These are phyloP conservation scores for Geosmithia putterillii DNA, from an alignment of 2,329 filamentous ascomycete species.

Conservation along the genomic window DNA sequence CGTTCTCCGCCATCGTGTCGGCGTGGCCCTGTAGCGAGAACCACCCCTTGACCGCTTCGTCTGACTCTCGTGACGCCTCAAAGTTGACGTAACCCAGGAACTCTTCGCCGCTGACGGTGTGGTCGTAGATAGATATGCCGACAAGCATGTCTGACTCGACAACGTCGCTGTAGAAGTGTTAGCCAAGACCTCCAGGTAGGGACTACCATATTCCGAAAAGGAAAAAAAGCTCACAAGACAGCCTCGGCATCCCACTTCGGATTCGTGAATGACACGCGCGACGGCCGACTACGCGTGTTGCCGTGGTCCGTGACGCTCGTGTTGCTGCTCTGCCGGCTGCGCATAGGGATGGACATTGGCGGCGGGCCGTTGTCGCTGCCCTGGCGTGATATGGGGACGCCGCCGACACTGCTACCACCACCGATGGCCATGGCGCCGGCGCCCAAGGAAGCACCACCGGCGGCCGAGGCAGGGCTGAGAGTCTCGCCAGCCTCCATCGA, in stretches of 20 bases:
- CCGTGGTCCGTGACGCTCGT: conserved; percentile 65
- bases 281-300: conserved; percentile 46
- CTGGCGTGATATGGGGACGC: conserved; percentile 52
- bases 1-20: conserved; percentile 58
- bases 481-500: conserved; percentile 49
- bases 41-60: conserved; percentile 71
- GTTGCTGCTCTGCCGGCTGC: conserved; percentile 91
- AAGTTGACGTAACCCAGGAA: conserved; percentile 88
- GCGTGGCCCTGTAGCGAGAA: conserved; percentile 66
- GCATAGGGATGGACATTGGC: conserved; percentile 91
- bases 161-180: conserved; percentile 59
- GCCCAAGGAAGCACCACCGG: no score
- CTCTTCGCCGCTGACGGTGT: conserved; percentile 64
- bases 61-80: conserved; percentile 52
- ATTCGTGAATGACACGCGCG: conserved; percentile 51
- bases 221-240: conserved; percentile 62
- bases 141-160: conserved; percentile 83
- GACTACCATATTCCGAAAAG: background rate
- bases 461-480: conserved; percentile 31
- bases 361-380: conserved; percentile 72
- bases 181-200: background rate
- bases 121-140: conserved; percentile 89
- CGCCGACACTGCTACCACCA: no score
- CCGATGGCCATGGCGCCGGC: no score
- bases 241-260: conserved; percentile 95